Evolutionary conservation across 306 rosid species (phyloP), one percentile per base, ranked within the genome.

Genomic region (Nissolia schottii): DNA sequence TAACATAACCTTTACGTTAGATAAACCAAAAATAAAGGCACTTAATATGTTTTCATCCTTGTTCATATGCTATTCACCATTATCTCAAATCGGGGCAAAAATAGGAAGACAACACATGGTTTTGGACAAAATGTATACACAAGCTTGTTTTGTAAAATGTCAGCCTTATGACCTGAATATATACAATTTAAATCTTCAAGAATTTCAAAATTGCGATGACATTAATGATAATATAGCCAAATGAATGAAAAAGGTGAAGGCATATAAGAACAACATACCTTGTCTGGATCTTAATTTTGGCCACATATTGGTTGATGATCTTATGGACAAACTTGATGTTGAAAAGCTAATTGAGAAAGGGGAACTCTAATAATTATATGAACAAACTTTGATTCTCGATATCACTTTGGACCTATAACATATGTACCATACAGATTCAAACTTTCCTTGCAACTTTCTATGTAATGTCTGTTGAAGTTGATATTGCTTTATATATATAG

Each of bases 221-320:
- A n/a, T n/a, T n/a, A 16, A 50, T 61, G 18, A 24, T 18, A n/a
- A 12, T n/a, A n/a, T 34, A 20, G 48, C 29, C 22, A 40, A 15
- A 45, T 20, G 53, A n/a, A n/a, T n/a, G n/a, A 73, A 48, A 31
- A 24, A 15, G 22, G 34, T 22, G 61, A 49, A 79, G 28, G 35
- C 24, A 55, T n/a, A n/a, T 51, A 50, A 37, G 2, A 45, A 49
- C 35, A 79, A 18, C 75, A 24, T 79, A 83, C 82, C 80, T 55
- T 63, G 45, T 14, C 19, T 16, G 40, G 31, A 32, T 60, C 54
- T 74, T 58, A 75, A 31, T 63, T 77, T 88, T 54, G 84, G 24
- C 67, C 73, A 74, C 93, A 81, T 83, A 35, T 56, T 73, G 80
- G 55, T 67, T 31, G 61, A n/a, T n/a, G n/a, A 64, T 70, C 58